phyloP scores from a whole-genome alignment of 2,329 filamentous ascomycete species.

The Leptographium procerum region DNA sequence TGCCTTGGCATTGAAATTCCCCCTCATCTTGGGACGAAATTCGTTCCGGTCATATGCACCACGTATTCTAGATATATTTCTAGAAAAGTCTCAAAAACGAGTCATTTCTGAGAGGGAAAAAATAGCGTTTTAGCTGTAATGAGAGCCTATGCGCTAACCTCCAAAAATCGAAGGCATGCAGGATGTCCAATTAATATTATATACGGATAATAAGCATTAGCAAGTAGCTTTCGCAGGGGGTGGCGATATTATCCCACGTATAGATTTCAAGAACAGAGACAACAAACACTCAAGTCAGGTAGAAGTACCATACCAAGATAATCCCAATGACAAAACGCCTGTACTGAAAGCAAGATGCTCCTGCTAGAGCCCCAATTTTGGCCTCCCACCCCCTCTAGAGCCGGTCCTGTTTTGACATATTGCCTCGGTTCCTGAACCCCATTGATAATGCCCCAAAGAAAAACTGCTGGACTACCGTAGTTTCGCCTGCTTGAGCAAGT shows the following conservation, averaged over 20 bases:
- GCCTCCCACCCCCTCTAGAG: background rate
- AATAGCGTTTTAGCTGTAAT: too few species aligned
- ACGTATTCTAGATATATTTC: too few species aligned
- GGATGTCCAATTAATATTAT: too few species aligned
- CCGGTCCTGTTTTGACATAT: background rate
- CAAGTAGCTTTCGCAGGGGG: background rate
- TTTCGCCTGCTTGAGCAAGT: background rate
- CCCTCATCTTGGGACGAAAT: too few species aligned
- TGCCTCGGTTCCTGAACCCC: background rate
- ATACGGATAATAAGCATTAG: too few species aligned
- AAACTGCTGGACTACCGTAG: background rate
- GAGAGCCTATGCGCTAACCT: too few species aligned
- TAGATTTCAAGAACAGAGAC: background rate
- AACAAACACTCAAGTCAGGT: background rate
- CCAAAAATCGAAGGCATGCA: too few species aligned
- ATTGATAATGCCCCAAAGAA: background rate
- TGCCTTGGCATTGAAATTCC: too few species aligned
- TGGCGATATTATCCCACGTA: background rate
- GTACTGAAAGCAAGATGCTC: background rate
- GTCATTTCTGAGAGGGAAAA: too few species aligned
- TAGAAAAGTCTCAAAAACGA: too few species aligned
- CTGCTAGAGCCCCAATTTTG: background rate
- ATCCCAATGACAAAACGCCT: background rate
- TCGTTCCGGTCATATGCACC: too few species aligned
- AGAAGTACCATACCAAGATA: background rate